Percentiles rank a stretch among this genome's conserved stretches.
Evolutionary conservation across 2,329 filamentous ascomycete species (phyloP).

Genomic region (Microascus cirrosus): DNA sequence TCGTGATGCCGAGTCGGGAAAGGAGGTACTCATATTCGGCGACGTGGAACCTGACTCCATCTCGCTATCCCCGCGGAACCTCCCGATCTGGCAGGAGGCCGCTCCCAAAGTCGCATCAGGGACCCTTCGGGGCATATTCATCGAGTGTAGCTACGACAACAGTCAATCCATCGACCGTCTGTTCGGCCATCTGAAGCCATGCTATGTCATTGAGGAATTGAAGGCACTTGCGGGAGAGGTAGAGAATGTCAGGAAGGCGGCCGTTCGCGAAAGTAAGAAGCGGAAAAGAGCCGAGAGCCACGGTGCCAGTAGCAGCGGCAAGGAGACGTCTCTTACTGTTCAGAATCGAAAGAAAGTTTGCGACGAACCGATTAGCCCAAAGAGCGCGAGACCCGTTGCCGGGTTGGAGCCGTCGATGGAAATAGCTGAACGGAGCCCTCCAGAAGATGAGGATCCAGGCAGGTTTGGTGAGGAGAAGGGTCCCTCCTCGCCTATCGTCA

Average conservation of each 20-base stretch:
- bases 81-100: constrained; percentile 77
- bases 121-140: constrained; percentile 70
- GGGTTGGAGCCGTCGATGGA: not conserved
- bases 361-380: constrained; percentile 42
- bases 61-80: constrained; percentile 70
- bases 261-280: constrained; percentile 39
- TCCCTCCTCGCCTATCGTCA: constrained; percentile 2
- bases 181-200: constrained; percentile 81
- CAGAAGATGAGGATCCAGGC: not conserved
- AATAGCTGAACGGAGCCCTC: not conserved
- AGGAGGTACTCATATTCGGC: constrained; percentile 85
- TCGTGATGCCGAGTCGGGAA: constrained; percentile 56
- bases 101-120: constrained; percentile 72
- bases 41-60: constrained; percentile 90
- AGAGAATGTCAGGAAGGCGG: constrained; percentile 30
- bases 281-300: constrained; percentile 43
- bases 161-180: constrained; percentile 64
- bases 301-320: constrained; percentile 11
- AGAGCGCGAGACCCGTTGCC: constrained; percentile 23
- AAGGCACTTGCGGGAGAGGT: constrained; percentile 61
- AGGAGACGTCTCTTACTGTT: constrained; percentile 9
- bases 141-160: constrained; percentile 91
- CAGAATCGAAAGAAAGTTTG: constrained; percentile 8
- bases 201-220: constrained; percentile 73
- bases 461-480: not conserved